Conservation (phyloP, 1,284 basidiomycete genomes). For the Ceratorhiza oryzae-sativae region DNA sequence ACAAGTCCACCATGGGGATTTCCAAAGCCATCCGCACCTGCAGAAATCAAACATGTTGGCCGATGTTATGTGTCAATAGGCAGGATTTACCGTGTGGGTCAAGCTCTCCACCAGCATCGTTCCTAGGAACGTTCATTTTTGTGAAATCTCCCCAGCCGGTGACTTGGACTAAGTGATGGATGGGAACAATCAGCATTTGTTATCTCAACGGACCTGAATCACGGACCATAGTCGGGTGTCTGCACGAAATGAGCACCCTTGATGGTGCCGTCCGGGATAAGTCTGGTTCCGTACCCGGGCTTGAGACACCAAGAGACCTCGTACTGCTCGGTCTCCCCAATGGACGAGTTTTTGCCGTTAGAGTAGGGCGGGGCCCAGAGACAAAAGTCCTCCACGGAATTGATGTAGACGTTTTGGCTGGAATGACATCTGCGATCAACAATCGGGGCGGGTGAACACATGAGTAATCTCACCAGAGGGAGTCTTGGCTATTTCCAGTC, state of each 20-base stretch:
- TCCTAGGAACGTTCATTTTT: conserved; percentile 47
- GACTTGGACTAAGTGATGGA: conserved; percentile 42
- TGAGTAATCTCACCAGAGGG: conserved; percentile 44
- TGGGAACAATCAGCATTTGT: conserved; percentile 44
- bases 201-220: conserved; percentile 31
- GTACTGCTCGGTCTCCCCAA: conserved; percentile 49
- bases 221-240: conserved; percentile 47
- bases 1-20: conserved; percentile 46
- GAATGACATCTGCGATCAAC: conserved; percentile 41
- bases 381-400: conserved; percentile 46
- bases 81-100: conserved; percentile 43
- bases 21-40: conserved; percentile 43
- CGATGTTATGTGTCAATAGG: no score
- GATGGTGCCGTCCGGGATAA: conserved; percentile 56
- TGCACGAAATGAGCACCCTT: conserved; percentile 56
- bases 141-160: conserved; percentile 48
- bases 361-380: conserved; percentile 40
- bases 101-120: conserved; percentile 47
- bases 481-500: conserved; percentile 46
- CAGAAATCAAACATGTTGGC: neutral
- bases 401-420: conserved; percentile 42
- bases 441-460: neutral
- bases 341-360: conserved; percentile 42
- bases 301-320: conserved; percentile 51
- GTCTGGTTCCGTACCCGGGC: conserved; percentile 52